Base-by-base conservation (phyloP, 2,329 filamentous ascomycete genomes). In the Venturia oleaginea region DNA sequence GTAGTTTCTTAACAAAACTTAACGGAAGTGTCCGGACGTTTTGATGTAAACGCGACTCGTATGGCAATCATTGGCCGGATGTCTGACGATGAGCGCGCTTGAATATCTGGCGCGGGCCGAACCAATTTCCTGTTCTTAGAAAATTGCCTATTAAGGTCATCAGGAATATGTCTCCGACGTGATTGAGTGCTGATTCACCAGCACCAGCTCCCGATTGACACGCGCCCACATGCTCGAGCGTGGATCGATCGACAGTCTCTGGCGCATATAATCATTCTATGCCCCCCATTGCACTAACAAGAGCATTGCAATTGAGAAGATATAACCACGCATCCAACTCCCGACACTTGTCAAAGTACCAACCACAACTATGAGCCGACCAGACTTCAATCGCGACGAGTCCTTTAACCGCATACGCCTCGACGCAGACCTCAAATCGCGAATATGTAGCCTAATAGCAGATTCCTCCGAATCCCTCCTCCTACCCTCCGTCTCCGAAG, bases 401-500 rank as follows among this genome's bases (percentile, higher is more conserved):
- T 62, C 60, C 19, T 63, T 59, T 55, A 64, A 64, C 19, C 63
- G 63, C 54, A 42, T 64, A n/a, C 34, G 32, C 17, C 32, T 64
- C 13, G n/a, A 57, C 24, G 19, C 27, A 32, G 42, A 60, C 19
- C 63, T 64, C 30, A 64, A 64, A 48, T 43, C 54, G 19, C 63
- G 43, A 22, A 61, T 64, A 24, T 57, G 34, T 30, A 34, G 30
- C 55, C 46, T 40, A 40, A 64, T 64, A 24, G 3, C 38, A 34
- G 63, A 64, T 27, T 60, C 54, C 30, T 64, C 63, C 11, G 63
- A 64, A 38, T 64, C 63, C 13, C 38, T 64, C 17, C 63, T 55
- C 27, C 55, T 64, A 17, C 13, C n/a, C 54, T 55, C 62, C 34
- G 55, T 30, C 17, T n/a, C n/a, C 42, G 57, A 59, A 37, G 55